Percentiles rank a stretch among this genome's conserved stretches.
These are phyloP conservation scores for Lentinus tigrinus DNA, from an alignment of 768 basidiomycete genomes.

Conservation along the genomic window DNA sequence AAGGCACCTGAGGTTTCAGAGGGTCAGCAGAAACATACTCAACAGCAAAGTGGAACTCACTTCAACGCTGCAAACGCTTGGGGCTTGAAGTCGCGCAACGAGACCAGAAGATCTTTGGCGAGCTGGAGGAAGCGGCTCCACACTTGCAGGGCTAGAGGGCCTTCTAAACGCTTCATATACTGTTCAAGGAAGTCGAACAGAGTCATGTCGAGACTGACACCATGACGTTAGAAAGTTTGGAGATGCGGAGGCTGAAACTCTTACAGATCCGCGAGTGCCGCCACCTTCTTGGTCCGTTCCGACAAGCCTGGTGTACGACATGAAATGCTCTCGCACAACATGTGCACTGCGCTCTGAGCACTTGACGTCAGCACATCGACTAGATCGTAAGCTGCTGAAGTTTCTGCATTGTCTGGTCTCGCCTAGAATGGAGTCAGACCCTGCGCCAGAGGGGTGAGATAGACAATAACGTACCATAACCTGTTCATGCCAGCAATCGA, in stretches of 20 bases:
- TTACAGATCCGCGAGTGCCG: conserved; percentile 60
- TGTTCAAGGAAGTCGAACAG: conserved; percentile 88
- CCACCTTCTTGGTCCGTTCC: conserved; percentile 61
- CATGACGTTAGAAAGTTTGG: not conserved
- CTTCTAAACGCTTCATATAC: conserved; percentile 81
- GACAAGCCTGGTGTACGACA: conserved; percentile 52
- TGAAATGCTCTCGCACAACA: conserved; percentile 82
- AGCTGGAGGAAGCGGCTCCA: conserved; percentile 81
- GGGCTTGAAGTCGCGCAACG: conserved; percentile 63
- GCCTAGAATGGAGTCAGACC: not conserved
- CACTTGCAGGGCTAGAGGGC: conserved; percentile 89
- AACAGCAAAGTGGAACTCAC: conserved; percentile 41
- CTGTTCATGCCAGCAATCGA: conserved; percentile 79
- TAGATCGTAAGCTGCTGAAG: conserved; percentile 69
- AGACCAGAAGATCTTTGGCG: conserved; percentile 72
- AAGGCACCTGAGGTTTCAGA: conserved; percentile 54
- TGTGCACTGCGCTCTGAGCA: conserved; percentile 83
- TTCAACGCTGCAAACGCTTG: conserved; percentile 72
- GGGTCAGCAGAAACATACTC: not conserved
- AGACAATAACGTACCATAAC: conserved; percentile 37
- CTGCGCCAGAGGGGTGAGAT: not conserved
- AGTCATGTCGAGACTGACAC: conserved; percentile 58
- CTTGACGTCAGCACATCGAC: conserved; percentile 81
- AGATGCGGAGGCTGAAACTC: conserved; percentile 24
- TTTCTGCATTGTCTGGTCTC: conserved; percentile 16